Base-by-base conservation (phyloP, 257 asterid species). In the Solanum chiquidenum region DNA sequence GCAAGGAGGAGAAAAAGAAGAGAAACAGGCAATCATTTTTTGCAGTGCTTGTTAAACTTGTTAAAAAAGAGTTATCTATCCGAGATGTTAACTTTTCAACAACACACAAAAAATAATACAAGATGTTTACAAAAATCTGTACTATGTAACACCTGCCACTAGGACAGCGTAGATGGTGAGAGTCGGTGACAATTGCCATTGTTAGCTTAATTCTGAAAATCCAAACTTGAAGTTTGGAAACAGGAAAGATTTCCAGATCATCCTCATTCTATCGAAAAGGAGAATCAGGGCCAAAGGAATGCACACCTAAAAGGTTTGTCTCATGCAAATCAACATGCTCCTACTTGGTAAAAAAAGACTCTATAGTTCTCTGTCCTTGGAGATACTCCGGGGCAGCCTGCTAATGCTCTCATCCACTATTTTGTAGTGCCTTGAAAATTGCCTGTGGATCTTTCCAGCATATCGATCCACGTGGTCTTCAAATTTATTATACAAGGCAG, bases 381-480 rank as follows among this genome's bases (percentile, higher is more conserved):
- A 27, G 73, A 92, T 89, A 83, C 92, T 86, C 87, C 93, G 89
- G 16, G 98, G 98, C 58, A 95, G 68, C 89, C 98, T 91, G 92
- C 94, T 91, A 37, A 95, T 93, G 90, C 93, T 95, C 87, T 94
- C 98, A 88, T 95, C 99, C 86, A 95, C 98, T 77, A 94, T 92
- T 90, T 91, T 95, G 55, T 94, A 97, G 89, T 97, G 95, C 93
- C 89, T 96, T 3, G 98, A 92, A 88, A 97, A 92, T 58, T 93
- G 91, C 6, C 85, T 92, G 87, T 94, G 98, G 90, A 95, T 92
- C 90, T 88, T 83, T 83, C 95, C 98, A 73, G 93, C 93, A 84
- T 82, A 95, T 11, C 91, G 89, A 89, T 97, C 98, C 84, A 95
- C 91, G 14, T 64, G 93, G 62, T 91, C 95, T 90, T 93, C 92